These are phyloP conservation scores for Kalanchoe fedtschenkoi DNA, from an alignment of 164 flowering plant species.

Conservation along the genomic window DNA sequence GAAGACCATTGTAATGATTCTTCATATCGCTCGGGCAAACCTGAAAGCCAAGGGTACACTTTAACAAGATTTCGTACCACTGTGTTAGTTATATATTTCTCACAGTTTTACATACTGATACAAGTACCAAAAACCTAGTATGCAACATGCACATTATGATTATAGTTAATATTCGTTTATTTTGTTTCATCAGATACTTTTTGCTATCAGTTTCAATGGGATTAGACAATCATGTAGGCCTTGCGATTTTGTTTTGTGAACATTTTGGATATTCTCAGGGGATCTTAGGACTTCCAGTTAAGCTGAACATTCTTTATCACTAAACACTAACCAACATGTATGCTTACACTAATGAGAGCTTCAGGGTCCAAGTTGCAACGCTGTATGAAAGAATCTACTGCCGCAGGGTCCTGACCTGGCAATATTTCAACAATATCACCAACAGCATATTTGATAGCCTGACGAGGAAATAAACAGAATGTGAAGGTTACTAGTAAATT, in stretches of 20 bases:
- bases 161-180: too few species aligned
- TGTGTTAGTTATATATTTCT: neutral
- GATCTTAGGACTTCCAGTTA: neutral
- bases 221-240: too few species aligned
- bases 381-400: conserved; percentile 63
- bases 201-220: too few species aligned
- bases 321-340: conserved; percentile 8
- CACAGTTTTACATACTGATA: neutral
- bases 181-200: too few species aligned
- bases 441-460: conserved; percentile 63
- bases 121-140: neutral
- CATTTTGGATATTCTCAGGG: too few species aligned
- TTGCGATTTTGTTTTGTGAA: too few species aligned
- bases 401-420: conserved; percentile 62
- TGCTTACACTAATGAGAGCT: conserved; percentile 53
- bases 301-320: neutral
- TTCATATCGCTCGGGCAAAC: conserved; percentile 38
- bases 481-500: neutral
- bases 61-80: neutral
- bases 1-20: conserved; percentile 12
- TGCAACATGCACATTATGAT: neutral
- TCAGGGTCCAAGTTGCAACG: conserved; percentile 80
- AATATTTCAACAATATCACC: conserved; percentile 89
- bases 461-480: conserved; percentile 12
- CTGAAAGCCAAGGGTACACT: conserved; percentile 26